Evolutionary conservation across 148 eudicot genomes (phyloP).

Genomic region (Talinum fruticosum): DNA sequence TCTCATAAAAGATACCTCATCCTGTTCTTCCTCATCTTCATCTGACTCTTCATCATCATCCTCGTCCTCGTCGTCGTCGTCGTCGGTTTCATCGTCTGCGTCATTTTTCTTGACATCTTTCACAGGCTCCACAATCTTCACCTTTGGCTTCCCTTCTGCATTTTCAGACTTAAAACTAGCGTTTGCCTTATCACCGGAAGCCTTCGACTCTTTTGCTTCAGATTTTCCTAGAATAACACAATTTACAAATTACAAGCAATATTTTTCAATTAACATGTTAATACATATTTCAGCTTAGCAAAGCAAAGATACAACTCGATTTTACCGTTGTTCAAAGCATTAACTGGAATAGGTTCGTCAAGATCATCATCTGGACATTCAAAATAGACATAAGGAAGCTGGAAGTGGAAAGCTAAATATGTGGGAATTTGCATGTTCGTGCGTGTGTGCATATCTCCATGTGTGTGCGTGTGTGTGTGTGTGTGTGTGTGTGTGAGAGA

Average conservation of each 20-base stretch:
- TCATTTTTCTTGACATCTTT: constrained; percentile 36
- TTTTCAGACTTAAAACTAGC: constrained; percentile 29
- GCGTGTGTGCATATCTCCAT: background rate
- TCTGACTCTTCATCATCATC: constrained; percentile 34
- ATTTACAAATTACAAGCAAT: background rate
- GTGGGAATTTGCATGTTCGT: background rate
- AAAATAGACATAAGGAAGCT: constrained; percentile 8
- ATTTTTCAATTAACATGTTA: background rate
- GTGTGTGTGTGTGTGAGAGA: background rate
- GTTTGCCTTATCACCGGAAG: constrained; percentile 31
- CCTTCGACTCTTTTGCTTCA: constrained; percentile 27
- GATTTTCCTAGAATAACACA: constrained; percentile 34
- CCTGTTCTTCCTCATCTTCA: constrained; percentile 46
- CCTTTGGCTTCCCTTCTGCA: constrained; percentile 48
- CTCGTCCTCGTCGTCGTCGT: constrained; percentile 30
- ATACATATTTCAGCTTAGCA: background rate
- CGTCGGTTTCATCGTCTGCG: constrained; percentile 38
- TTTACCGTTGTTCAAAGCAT: constrained; percentile 32
- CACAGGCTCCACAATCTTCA: constrained; percentile 51
- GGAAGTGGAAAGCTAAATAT: background rate
- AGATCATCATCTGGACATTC: constrained; percentile 33
- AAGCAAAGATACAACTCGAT: background rate
- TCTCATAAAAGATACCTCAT: constrained; percentile 36
- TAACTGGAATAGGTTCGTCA: constrained; percentile 39
- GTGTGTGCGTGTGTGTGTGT: background rate